Evolutionary conservation across 2,329 filamentous ascomycete genomes (phyloP), one percentile per base, ranked within the genome.

Genomic region (Dactylellina cionopaga): DNA sequence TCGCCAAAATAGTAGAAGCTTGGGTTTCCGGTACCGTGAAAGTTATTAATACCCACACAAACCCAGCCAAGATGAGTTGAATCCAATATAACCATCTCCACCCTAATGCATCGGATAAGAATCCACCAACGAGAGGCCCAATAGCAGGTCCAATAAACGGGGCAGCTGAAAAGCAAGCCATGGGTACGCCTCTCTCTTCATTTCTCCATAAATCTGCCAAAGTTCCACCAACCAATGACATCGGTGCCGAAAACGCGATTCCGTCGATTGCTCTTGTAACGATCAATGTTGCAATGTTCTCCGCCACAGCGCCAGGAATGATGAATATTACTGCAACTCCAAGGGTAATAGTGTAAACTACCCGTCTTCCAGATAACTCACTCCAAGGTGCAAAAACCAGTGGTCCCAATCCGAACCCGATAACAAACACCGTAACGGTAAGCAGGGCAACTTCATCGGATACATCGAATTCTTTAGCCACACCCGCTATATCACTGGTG

Each of bases 21-120:
- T 95, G 96, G 0, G 92, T 96, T 80, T 96, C 92, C 0, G 92
- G 91, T 0, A 96, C 89, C n/a, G 91, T 95, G 80, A 96, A 93
- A 27, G 89, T 89, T 80, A 95, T 92, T 71, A 94, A 79, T 15
- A 90, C 71, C 87, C 90, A 95, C 76, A 89, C 86, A 51, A 89
- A 78, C 11, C 84, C 88, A 24, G 90, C 83, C 10, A 95, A 79
- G 77, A 96, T 96, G 9, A 95, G 83, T 78, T 94, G 91, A 76
- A 96, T 86, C 89, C 90, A 94, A 82, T 95, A 95, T 0, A 95
- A 83, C 90, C 91, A 95, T 75, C 91, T 83, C 92, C 92, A 95
- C 35, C 89, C 89, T 0, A 83, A 81, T 0, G 85, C 86, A 76
- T 92, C 89, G 5, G 85, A 85, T 1, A 95, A 83, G 78, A 88